Conservation (phyloP, 2,329 filamentous ascomycete species). For the Macrophomina tecta region DNA sequence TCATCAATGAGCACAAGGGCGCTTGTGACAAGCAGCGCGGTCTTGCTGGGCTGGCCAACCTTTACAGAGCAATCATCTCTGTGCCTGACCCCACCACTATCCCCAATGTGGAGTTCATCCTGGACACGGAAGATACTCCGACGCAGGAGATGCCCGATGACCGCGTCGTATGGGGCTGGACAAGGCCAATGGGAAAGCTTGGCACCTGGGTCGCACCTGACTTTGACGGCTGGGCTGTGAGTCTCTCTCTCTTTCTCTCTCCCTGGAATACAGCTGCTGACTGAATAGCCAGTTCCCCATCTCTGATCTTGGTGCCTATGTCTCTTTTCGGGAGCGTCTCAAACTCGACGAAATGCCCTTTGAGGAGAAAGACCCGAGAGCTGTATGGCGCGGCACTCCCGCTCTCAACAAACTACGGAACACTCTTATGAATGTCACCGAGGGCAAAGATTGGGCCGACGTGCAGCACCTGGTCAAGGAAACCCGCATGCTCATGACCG, state of each 20-base stretch:
- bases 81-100: conserved; percentile 12
- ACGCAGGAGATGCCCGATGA: conserved; percentile 16
- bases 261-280: background rate
- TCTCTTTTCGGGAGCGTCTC: conserved; percentile 28
- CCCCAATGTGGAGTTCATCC: conserved; percentile 27
- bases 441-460: conserved; percentile 37
- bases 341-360: conserved; percentile 29
- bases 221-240: conserved; percentile 32
- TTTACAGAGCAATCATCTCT: conserved; percentile 24
- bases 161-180: conserved; percentile 31
- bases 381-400: conserved; percentile 41
- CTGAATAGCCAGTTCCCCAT: conserved; percentile 5
- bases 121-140: conserved; percentile 23
- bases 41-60: conserved; percentile 9
- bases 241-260: background rate
- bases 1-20: conserved; percentile 19
- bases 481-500: conserved; percentile 34
- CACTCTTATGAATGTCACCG: conserved; percentile 33
- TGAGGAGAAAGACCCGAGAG: conserved; percentile 35
- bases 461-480: conserved; percentile 33
- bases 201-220: conserved; percentile 30
- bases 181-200: conserved; percentile 3
- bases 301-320: conserved; percentile 30
- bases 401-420: conserved; percentile 36
- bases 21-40: conserved; percentile 3